Conservation (phyloP, 2,329 filamentous ascomycete species). For the Curvularia spicifera region DNA sequence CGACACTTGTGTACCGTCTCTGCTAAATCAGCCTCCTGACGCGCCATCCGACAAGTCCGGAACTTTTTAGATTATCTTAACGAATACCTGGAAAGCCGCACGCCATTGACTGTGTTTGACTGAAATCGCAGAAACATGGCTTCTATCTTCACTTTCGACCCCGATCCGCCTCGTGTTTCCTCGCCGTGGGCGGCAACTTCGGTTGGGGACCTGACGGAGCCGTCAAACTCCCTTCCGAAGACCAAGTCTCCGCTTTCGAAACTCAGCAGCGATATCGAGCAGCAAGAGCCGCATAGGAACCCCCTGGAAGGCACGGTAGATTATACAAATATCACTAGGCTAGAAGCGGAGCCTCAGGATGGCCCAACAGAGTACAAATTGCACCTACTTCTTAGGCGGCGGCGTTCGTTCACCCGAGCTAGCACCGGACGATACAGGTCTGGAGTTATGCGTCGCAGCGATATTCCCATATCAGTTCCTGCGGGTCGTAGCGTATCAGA, state of each 20-base stretch:
- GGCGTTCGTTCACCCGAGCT: slow-evolving; percentile 74
- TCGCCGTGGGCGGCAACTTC: slow-evolving; percentile 84
- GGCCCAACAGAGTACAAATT: slow-evolving; percentile 97
- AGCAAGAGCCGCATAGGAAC: slow-evolving; percentile 5
- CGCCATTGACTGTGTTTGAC: background rate
- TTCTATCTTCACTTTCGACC: slow-evolving; percentile 94
- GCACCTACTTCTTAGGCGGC: slow-evolving; percentile 80
- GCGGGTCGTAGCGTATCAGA: slow-evolving; percentile 42
- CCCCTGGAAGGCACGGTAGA: slow-evolving; percentile 26
- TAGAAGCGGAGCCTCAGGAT: slow-evolving; percentile 90
- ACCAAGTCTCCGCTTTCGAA: slow-evolving; percentile 24
- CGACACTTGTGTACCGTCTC: slow-evolving; percentile 18
- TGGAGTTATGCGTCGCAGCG: slow-evolving; percentile 57
- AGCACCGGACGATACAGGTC: slow-evolving; percentile 67
- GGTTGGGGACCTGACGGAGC: slow-evolving; percentile 24
- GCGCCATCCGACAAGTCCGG: slow-evolving; percentile 9
- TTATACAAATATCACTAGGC: slow-evolving; percentile 64
- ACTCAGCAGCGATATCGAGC: slow-evolving; percentile 14
- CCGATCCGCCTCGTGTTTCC: slow-evolving; percentile 82
- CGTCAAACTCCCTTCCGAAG: slow-evolving; percentile 25
- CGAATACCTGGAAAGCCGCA: background rate
- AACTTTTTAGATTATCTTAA: background rate
- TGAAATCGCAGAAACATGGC: slow-evolving; percentile 65
- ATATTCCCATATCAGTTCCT: slow-evolving; percentile 38
- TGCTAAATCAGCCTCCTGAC: slow-evolving; percentile 18